Evolutionary conservation across 1,284 basidiomycete genomes (phyloP), one percentile per base, ranked within the genome.

Genomic region (Singerocomus inundabilis): DNA sequence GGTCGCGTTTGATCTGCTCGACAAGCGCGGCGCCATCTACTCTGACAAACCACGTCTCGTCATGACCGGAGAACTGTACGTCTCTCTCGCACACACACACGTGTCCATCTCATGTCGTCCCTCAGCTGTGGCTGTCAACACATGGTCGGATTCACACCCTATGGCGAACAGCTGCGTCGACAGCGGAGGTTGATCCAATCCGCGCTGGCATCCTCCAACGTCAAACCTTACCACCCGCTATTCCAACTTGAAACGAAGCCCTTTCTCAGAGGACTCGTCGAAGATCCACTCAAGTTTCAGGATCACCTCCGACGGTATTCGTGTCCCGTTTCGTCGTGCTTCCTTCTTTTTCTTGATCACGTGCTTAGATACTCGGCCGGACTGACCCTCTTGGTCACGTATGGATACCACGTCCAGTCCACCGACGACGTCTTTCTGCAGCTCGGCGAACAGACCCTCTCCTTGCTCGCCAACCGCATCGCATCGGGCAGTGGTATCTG

Each of bases 101-200:
- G n/a, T n/a, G n/a, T n/a, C n/a, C n/a, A n/a, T n/a, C n/a, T n/a
- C n/a, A n/a, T n/a, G n/a, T n/a, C n/a, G n/a, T n/a, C n/a, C n/a
- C n/a, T 55, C 30, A 69, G 67, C 7, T 87, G 85, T 60, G 85
- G 84, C 39, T 85, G 83, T 61, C 76, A 84, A 54, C 78, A 85
- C 62, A 87, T 87, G 82, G 80, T 84, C 48, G 84, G 84, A 0
- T 87, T 88, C 64, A 84, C 82, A 5, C 73, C 73, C 10, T 85
- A 87, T 56, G 79, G 81, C 37, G 79, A 83, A 52, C 73, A 76
- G 59, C 75, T 74, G 43, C 81, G 79, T 52, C 79, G 85, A 34
- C 84, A 87, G 64, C 78, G 85, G 57, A 76, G 70, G 53, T 75
- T 87, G 41, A 78, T 88, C 70, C 78, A 81, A 57, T 75, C 77